Conservation (phyloP, 441 rosid species). For the Corymbia calophylla region DNA sequence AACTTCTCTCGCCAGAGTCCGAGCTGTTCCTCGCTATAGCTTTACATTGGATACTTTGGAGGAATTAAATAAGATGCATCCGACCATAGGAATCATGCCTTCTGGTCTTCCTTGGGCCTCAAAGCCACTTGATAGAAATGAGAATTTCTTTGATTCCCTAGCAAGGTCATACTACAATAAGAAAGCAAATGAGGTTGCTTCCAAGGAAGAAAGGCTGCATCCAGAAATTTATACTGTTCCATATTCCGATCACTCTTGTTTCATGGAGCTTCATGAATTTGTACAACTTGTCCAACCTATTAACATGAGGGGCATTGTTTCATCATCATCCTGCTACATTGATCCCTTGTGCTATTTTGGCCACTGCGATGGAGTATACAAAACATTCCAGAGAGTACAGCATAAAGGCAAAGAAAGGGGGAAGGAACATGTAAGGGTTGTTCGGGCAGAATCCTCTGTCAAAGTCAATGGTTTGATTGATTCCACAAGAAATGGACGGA, state of each 20-base stretch:
- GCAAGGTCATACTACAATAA: constrained; percentile 16
- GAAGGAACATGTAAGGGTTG: constrained; percentile 3
- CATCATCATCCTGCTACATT: constrained; percentile 50
- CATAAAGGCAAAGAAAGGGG: constrained; percentile 11
- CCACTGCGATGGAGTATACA: constrained; percentile 28
- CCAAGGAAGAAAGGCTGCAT: constrained; percentile 27
- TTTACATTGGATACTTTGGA: constrained; percentile 60
- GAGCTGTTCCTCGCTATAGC: constrained; percentile 82
- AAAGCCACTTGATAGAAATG: constrained; percentile 29
- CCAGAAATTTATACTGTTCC: constrained; percentile 47
- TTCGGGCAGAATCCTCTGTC: constrained; percentile 5
- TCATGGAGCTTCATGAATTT: constrained; percentile 54
- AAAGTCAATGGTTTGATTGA: not conserved
- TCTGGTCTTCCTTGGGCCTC: constrained; percentile 78
- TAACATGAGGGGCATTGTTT: constrained; percentile 59
- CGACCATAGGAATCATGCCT: constrained; percentile 87
- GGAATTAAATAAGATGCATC: constrained; percentile 42
- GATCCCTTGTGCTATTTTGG: constrained; percentile 66
- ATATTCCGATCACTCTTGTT: constrained; percentile 79
- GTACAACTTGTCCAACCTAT: constrained; percentile 52
- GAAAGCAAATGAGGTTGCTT: not conserved
- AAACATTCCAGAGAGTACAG: constrained; percentile 13
- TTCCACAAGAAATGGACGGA: constrained; percentile 17
- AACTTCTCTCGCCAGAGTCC: constrained; percentile 58
- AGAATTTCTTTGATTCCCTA: constrained; percentile 30